Evolutionary conservation across 331 rosid genomes (phyloP).

Genomic region (Saraca asoca): DNA sequence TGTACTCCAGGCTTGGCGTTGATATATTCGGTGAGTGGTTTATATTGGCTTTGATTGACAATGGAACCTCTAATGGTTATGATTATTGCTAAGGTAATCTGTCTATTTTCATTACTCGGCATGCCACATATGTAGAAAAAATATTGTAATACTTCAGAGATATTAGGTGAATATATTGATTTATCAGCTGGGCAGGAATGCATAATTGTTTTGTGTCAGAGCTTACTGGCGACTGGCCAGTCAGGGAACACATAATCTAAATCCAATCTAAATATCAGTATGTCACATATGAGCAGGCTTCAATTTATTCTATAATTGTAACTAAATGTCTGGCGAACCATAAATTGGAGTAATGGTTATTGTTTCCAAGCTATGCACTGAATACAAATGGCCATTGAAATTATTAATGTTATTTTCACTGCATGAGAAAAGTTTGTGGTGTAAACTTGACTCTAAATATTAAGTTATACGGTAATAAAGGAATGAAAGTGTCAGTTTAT

Average conservation of each 20-base stretch:
- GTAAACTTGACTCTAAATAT: no score
- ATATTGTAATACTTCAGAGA: not conserved
- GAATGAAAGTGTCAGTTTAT: no score
- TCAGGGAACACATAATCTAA: constrained; percentile 3
- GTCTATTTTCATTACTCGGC: constrained; percentile 1
- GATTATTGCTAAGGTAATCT: not conserved
- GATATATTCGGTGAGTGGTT: constrained; percentile 77
- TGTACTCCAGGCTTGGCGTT: constrained; percentile 74
- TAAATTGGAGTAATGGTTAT: not conserved
- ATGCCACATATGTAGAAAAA: constrained; percentile 6
- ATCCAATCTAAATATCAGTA: not conserved
- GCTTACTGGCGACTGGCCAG: constrained; percentile 12
- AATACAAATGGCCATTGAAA: no score
- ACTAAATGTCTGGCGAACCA: not conserved
- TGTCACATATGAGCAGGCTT: not conserved
- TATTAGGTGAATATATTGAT: constrained; percentile 6
- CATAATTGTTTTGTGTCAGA: constrained; percentile 14
- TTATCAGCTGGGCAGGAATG: constrained; percentile 22
- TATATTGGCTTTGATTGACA: constrained; percentile 24
- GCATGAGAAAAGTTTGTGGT: no score
- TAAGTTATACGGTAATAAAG: no score
- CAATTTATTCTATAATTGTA: not conserved
- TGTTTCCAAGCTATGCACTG: no score
- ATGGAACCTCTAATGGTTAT: constrained; percentile 7
- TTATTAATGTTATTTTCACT: no score